Evolutionary conservation across 2,329 filamentous ascomycete genomes (phyloP).

Genomic region (Graphilbum fragrans): DNA sequence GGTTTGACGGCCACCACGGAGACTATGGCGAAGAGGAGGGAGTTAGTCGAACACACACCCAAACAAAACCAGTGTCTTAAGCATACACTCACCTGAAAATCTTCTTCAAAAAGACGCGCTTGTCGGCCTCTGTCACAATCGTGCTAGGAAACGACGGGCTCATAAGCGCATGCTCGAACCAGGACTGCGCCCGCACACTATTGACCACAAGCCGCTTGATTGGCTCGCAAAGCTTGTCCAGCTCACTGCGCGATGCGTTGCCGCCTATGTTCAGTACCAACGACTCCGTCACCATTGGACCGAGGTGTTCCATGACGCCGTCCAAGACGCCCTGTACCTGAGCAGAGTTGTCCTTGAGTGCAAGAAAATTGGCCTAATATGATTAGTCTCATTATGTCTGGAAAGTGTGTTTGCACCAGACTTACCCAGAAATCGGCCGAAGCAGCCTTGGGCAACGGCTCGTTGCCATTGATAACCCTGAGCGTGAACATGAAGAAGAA

Average conservation of each 20-base stretch:
- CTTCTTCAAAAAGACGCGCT: constrained; percentile 52
- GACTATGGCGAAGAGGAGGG: constrained; percentile 24
- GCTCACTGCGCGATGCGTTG: constrained; percentile 55
- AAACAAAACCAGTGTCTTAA: too few species aligned
- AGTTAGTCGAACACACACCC: neutral
- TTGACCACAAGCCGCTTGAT: constrained; percentile 54
- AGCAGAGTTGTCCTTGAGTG: constrained; percentile 28
- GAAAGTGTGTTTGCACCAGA: neutral
- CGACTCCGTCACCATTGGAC: constrained; percentile 45
- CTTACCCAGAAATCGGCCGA: constrained; percentile 64
- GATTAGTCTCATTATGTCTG: neutral
- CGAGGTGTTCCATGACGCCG: constrained; percentile 44
- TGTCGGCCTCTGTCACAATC: constrained; percentile 48
- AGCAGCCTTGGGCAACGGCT: constrained; percentile 63
- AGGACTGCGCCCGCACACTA: constrained; percentile 42
- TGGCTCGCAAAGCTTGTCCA: constrained; percentile 59
- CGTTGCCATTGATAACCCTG: constrained; percentile 55
- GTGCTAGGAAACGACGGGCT: constrained; percentile 44
- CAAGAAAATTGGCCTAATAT: constrained; percentile 30
- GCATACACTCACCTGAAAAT: constrained; percentile 42
- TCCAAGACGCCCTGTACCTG: constrained; percentile 30
- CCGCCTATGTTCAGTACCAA: constrained; percentile 57
- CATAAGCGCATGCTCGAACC: constrained; percentile 50
- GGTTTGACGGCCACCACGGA: constrained; percentile 52
- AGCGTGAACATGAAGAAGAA: constrained; percentile 62